phyloP scores from a whole-genome alignment of 2,329 filamentous ascomycete species.

The Chalaropsis ovoidea region DNA sequence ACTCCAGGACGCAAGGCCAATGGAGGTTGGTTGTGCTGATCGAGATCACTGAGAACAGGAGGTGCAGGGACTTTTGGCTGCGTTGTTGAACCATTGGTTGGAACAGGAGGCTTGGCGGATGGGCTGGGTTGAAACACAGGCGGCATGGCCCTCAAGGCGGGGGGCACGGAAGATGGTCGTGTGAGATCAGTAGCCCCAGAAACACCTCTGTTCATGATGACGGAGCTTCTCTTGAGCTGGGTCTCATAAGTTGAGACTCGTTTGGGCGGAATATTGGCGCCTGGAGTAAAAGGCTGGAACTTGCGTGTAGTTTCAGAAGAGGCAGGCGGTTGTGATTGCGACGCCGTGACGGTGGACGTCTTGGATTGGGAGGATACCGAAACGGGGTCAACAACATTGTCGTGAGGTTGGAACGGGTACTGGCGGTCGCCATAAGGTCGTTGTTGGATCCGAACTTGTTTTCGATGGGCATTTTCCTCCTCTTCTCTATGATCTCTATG shows the following conservation, averaged over 20 bases:
- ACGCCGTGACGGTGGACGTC: background rate
- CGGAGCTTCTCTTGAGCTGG: background rate
- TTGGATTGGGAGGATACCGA: background rate
- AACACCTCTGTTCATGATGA: background rate
- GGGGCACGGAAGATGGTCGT: background rate
- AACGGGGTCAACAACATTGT: background rate
- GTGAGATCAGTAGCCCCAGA: background rate
- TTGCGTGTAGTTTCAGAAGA: background rate
- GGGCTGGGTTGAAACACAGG: background rate
- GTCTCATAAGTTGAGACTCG: background rate
- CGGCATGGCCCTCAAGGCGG: background rate
- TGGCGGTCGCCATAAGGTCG: constrained; percentile 18
- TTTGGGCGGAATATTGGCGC: background rate
- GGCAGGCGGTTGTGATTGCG: background rate
- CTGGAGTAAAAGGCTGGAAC: constrained; percentile 21
- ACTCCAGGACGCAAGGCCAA: constrained; percentile 17
- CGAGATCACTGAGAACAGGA: background rate
- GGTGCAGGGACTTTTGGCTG: background rate
- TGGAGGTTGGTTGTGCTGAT: background rate
- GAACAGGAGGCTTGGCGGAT: background rate
- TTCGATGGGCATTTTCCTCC: constrained; percentile 12
- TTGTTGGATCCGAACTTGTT: constrained; percentile 12
- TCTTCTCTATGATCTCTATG: constrained; percentile 2
- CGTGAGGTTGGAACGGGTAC: constrained; percentile 26
- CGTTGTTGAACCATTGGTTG: background rate